Conservation (phyloP, 345 rosid genomes). For the Conringia planisiliqua region DNA sequence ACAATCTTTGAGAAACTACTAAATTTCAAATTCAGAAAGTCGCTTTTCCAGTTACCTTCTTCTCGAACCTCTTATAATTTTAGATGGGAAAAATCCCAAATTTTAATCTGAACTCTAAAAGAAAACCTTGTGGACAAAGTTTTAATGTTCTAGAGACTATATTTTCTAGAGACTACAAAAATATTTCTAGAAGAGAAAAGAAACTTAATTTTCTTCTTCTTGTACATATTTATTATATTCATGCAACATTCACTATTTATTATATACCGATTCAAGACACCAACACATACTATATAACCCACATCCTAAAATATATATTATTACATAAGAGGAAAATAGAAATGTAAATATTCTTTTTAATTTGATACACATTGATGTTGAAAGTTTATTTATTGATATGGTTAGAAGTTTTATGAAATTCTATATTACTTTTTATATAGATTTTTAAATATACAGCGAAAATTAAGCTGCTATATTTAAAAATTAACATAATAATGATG, state of each 20-base stretch:
- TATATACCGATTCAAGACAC: neutral
- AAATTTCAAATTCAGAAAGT: constrained; percentile 17
- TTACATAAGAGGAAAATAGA: neutral
- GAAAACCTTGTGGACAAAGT: neutral
- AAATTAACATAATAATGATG: no score
- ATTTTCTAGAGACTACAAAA: neutral
- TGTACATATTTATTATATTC: neutral
- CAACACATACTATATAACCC: no score
- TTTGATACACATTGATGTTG: neutral
- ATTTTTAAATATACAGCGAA: neutral
- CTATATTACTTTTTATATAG: neutral
- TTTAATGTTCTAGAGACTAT: neutral
- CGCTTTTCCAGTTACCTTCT: neutral
- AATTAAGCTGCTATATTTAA: no score
- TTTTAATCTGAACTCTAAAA: constrained; percentile 11
- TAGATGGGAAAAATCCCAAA: neutral
- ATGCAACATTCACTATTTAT: neutral
- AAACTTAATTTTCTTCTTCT: neutral
- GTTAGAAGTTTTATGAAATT: neutral
- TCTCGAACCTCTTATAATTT: neutral
- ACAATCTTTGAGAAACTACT: neutral
- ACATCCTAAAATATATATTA: neutral
- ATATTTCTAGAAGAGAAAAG: neutral
- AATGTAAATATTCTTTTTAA: neutral
- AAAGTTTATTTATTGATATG: neutral